Base-by-base conservation (phyloP, 2,329 filamentous ascomycete genomes). In the Pestalotiopsis sp. region DNA sequence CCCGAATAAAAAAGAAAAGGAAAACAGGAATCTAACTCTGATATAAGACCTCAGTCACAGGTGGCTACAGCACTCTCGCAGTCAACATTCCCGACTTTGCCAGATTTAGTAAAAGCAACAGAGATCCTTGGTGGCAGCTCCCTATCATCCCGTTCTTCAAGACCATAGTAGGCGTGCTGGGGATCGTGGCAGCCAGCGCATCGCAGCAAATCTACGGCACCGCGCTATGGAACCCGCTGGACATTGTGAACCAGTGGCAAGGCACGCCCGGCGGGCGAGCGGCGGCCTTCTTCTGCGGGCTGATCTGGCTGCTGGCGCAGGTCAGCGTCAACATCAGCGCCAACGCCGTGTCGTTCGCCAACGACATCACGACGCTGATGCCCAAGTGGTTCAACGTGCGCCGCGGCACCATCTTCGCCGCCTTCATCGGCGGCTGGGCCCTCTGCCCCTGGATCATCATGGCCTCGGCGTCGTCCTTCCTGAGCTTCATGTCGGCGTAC, bases 151-250 rank as follows among this genome's bases (percentile, higher is more conserved):
- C 84, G 2, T 73, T 86, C 64, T 82, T 86, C 67, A 82, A 82
- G 65, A 85, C 83, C 5, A 74, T 85, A 27, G 82, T 84, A 57
- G 80, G 82, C 7, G 73, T 85, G 36, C 82, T 83, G 20, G 84
- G 83, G 14, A 84, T 87, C 69, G 80, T 86, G 60, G 81, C 84
- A 11, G 84, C 83, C 3, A 82, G 81, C 38, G 84, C 84, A 2
- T 80, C 83, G 27, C 78, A 80, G 39, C 74, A 81, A 52, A 72
- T 85, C 14, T 85, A 82, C 77, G 84, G 84, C 36, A 75, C 77
- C 20, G 81, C 83, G 56, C 75, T 84, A 72, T 86, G 84, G 84
- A 83, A 84, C 68, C 85, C 84, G 76, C 81, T 84, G 11, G 80
- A 80, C 27, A 82, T 86, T 52, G 80, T 86, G 69, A 79, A 74